Evolutionary conservation across 306 rosid genomes (phyloP), one percentile per base, ranked within the genome.

Genomic region (Albizia julibrissin): DNA sequence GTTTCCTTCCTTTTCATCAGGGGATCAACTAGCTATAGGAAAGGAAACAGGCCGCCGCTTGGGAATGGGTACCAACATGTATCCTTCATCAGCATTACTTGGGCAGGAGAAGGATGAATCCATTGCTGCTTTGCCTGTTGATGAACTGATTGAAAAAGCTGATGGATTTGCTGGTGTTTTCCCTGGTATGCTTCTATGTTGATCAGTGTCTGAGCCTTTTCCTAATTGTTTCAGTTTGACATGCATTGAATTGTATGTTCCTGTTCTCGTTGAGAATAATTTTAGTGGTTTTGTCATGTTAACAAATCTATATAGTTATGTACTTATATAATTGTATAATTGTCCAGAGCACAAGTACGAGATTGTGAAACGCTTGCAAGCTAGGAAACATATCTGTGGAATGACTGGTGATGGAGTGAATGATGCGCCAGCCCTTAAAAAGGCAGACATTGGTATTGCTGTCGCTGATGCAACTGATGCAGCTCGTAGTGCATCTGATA

Each of bases 11-110:
- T 50, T 79, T 70, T 3, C 71, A 68, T 82, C 79, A 95, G 99
- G 99, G 78, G 99, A 95, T 87, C 99, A 95, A 76, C 89, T 95
- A 75, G 99, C 99, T 27, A 95, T 95, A 29, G 99, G 98, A 82
- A 95, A 95, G 92, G 99, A 95, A 90, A 95, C 99, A 6, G 99
- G 99, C 26, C 99, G 99, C 68, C 93, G 99, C 47, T 87, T 95
- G 91, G 99, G 99, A 87, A 95, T 95, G 99, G 99, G 99, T 80
- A 95, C 98, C 80, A 95, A 95, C 77, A 95, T 95, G 99, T 95
- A 95, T 85, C 99, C 99, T 68, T 89, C 99, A 69, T 95, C 99
- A 80, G 98, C 99, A 73, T 88, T 95, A 78, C 86, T 95, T 75
- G 99, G 99, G 74, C 99, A 95, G 87, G 62, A 93, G 75, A 95